phyloP scores from a whole-genome alignment of 2,329 filamentous ascomycete genomes.

The Colletotrichum graminicola region DNA sequence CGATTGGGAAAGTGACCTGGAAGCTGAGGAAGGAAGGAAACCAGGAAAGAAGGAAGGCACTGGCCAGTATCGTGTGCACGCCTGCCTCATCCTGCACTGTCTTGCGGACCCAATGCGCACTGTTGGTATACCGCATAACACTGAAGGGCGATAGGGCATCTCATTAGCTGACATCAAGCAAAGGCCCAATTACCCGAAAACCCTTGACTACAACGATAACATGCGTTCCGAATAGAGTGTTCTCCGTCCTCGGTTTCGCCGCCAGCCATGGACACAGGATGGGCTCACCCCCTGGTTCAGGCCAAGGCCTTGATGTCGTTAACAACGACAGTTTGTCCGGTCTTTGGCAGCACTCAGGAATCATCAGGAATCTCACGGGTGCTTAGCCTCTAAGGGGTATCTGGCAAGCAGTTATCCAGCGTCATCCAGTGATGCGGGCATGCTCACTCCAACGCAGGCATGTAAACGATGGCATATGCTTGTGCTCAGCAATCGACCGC shows the following conservation, averaged over 20 bases:
- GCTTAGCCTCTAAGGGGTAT: not conserved
- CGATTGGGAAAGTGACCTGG: not conserved
- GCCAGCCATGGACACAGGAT: not conserved
- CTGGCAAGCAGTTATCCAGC: not conserved
- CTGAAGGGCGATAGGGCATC: not conserved
- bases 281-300: conserved; percentile 6
- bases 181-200: not conserved
- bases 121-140: too few species aligned
- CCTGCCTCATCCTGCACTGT: not conserved
- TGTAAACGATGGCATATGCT: not conserved
- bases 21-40: not conserved
- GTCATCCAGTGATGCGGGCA: not conserved
- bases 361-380: not conserved
- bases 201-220: too few species aligned
- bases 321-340: conserved; percentile 4
- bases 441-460: not conserved
- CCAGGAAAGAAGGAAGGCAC: too few species aligned
- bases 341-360: conserved; percentile 1
- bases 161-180: too few species aligned
- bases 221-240: not conserved
- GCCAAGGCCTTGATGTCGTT: conserved; percentile 10
- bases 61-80: too few species aligned
- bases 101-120: not conserved
- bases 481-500: not conserved
- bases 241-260: conserved; percentile 8